Conservation (phyloP, 2,329 filamentous ascomycete species). For the Verticillium nonalfalfae region DNA sequence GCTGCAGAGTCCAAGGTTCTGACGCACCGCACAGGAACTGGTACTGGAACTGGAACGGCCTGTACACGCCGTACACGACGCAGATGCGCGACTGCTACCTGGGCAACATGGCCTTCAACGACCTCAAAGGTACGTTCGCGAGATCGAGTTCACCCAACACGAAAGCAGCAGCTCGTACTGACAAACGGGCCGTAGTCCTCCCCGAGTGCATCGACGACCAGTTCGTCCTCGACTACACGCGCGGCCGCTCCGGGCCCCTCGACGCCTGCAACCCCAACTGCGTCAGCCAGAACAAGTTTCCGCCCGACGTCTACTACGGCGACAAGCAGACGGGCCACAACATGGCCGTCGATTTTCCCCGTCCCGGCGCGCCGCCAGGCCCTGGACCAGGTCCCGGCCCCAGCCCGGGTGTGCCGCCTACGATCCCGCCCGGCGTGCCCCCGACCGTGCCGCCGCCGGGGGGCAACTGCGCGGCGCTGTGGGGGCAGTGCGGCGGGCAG, state of each 20-base stretch:
- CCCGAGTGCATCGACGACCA: conserved; percentile 10
- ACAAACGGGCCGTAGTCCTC: neutral
- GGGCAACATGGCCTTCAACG: conserved; percentile 8
- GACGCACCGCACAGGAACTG: conserved; percentile 3
- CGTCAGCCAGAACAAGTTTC: conserved; percentile 11
- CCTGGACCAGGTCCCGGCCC: neutral
- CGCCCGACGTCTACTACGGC: conserved; percentile 8
- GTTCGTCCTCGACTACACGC: conserved; percentile 10
- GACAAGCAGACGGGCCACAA: conserved; percentile 8
- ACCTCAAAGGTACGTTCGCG: conserved; percentile 5
- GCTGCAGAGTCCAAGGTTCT: neutral
- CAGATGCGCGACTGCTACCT: conserved; percentile 11
- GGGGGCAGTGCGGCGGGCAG: conserved; percentile 9
- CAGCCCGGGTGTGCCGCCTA: neutral
- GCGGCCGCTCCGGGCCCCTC: conserved; percentile 8
- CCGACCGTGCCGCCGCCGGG: neutral
- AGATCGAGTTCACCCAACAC: neutral
- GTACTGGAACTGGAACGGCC: conserved; percentile 13
- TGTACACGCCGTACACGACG: conserved; percentile 10
- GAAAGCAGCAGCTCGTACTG: neutral
- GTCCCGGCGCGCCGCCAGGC: neutral
- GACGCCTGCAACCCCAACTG: conserved; percentile 13
- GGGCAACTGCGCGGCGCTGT: conserved; percentile 1
- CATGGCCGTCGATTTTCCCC: conserved; percentile 6
- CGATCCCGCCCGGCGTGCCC: neutral